These are phyloP conservation scores for Dujonia santamariae DNA, from an alignment of 1,139 yeast species.

Conservation along the genomic window DNA sequence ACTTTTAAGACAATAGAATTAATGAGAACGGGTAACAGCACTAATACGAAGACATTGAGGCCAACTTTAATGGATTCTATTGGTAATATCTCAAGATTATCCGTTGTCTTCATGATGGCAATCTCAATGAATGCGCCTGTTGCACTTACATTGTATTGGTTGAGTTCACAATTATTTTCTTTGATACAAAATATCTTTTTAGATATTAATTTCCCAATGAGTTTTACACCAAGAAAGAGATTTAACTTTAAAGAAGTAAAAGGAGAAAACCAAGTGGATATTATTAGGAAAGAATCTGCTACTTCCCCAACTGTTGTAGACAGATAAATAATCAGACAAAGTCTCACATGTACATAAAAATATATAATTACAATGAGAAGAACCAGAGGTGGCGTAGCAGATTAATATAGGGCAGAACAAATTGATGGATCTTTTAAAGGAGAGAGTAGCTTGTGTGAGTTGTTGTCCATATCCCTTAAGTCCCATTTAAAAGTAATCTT, in stretches of 20 bases:
- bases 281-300: constrained; percentile 4
- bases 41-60: constrained; percentile 30
- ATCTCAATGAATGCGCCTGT: constrained; percentile 83
- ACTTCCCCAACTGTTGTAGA: no score
- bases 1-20: constrained; percentile 52
- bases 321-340: no score
- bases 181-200: constrained; percentile 70
- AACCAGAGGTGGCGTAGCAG: no score
- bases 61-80: constrained; percentile 61
- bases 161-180: constrained; percentile 76
- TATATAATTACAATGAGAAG: no score
- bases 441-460: no score
- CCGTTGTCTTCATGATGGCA: constrained; percentile 79
- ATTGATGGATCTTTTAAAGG: no score
- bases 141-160: constrained; percentile 81
- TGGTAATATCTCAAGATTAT: constrained; percentile 67
- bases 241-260: constrained; percentile 11
- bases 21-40: constrained; percentile 25
- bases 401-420: no score
- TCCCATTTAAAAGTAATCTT: no score
- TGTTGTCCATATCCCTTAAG: no score
- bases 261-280: constrained; percentile 4
- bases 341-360: no score
- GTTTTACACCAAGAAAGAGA: constrained; percentile 45
- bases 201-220: constrained; percentile 63